A percentile compares a stretch with the other conserved stretches of the same genome.
Evolutionary conservation across 2,329 filamentous ascomycete species (phyloP).

Genomic region (Fusarium clavum): DNA sequence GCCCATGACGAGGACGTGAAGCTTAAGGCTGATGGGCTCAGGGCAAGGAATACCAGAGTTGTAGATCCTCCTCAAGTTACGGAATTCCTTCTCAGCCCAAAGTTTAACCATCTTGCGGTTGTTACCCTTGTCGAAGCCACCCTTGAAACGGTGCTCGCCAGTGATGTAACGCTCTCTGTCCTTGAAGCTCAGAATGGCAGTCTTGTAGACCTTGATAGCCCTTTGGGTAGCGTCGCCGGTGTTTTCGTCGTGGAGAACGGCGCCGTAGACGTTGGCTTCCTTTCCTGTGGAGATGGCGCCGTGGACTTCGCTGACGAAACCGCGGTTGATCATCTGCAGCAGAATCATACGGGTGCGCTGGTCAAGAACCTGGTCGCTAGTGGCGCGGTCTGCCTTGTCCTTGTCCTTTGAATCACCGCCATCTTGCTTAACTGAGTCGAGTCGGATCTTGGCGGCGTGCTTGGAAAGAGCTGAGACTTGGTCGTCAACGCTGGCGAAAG

Average conservation of each 20-base stretch:
- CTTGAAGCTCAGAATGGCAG: conserved; percentile 96
- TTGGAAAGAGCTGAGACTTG: conserved; percentile 86
- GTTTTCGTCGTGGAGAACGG: conserved; percentile 71
- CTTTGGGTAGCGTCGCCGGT: conserved; percentile 73
- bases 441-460: conserved; percentile 86
- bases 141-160: conserved; percentile 91
- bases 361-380: conserved; percentile 93
- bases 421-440: conserved; percentile 72
- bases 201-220: conserved; percentile 99
- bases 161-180: conserved; percentile 96
- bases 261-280: conserved; percentile 98
- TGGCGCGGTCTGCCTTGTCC: conserved; percentile 93
- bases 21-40: conserved; percentile 86
- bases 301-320: conserved; percentile 89
- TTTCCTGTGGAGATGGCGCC: conserved; percentile 97
- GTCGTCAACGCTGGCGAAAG: conserved; percentile 82
- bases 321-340: conserved; percentile 93
- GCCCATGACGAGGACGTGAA: conserved; percentile 96
- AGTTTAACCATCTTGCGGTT: conserved; percentile 97
- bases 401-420: conserved; percentile 66
- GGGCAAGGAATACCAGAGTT: conserved; percentile 89
- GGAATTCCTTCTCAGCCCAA: conserved; percentile 99
- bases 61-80: conserved; percentile 88
- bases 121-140: conserved; percentile 92
- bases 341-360: conserved; percentile 95